A percentile compares a stretch with the other conserved stretches of the same genome.
phyloP scores from a whole-genome alignment of 106 monocot genomes.

The Dioscorea alata region DNA sequence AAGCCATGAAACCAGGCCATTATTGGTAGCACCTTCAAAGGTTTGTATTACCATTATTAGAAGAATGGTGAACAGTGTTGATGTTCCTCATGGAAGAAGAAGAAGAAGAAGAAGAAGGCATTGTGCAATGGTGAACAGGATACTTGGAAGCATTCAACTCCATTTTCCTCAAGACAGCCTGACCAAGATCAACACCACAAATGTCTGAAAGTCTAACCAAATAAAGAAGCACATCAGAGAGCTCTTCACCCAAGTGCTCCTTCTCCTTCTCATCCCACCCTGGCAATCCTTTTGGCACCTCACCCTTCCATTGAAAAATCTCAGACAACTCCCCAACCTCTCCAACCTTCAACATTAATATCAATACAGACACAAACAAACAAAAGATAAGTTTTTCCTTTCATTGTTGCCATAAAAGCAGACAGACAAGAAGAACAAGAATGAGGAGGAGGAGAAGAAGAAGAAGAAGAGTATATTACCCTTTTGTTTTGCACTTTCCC shows the following conservation, averaged over 20 bases:
- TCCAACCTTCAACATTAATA: constrained; percentile 52
- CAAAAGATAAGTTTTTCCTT: background rate
- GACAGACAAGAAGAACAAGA: background rate
- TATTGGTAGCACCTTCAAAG: too few species aligned
- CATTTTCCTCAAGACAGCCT: constrained; percentile 67
- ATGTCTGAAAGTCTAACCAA: constrained; percentile 78
- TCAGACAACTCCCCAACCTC: constrained; percentile 92
- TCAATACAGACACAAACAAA: background rate
- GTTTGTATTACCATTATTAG: too few species aligned
- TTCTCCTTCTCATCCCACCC: constrained; percentile 76
- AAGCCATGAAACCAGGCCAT: too few species aligned
- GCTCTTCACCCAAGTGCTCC: constrained; percentile 83
- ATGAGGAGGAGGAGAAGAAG: background rate
- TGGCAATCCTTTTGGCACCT: constrained; percentile 75
- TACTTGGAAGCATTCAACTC: constrained; percentile 79
- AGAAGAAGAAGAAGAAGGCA: constrained; percentile 24
- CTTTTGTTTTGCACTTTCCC: background rate
- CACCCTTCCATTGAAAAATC: constrained; percentile 94
- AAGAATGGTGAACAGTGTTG: too few species aligned
- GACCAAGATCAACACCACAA: constrained; percentile 72
- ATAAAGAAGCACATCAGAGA: constrained; percentile 89
- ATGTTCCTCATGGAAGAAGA: too few species aligned
- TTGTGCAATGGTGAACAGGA: constrained; percentile 49
- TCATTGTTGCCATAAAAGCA: too few species aligned
- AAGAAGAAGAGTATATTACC: background rate